Base-by-base conservation (phyloP, 495 filamentous ascomycete species). In the Hypomontagnella monticulosa region DNA sequence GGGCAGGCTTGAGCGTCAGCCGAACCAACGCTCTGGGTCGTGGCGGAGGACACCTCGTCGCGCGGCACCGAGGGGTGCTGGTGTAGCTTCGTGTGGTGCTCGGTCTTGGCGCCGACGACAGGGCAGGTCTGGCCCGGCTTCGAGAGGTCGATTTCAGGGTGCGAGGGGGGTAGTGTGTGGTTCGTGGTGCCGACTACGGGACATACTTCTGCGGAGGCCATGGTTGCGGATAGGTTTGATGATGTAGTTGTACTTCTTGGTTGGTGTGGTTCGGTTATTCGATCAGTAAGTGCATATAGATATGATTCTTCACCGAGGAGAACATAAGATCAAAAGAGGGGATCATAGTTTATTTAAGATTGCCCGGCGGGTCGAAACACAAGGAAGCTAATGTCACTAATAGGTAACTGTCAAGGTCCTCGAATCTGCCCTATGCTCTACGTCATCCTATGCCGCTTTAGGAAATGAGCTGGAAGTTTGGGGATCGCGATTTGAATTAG, bases 151-250 rank as follows among this genome's bases (percentile, higher is more conserved):
- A 81, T 56, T 19, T 76, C 62, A 0, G 79, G 78, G 63, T 81
- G 78, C 1, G 71, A 72, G 0, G 79, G 79, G 0, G 79, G 79
- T 0, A 81, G 71, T 3, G 76, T 79, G 33, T 69, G 71, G 74
- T 78, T 81, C 32, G 77, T 80, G 0, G 78, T 80, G 63, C 78
- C 78, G 59, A 80, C 76, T 57, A 81, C 73, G 56, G 79, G 73
- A 43, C 73, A 76, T 18, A 72, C 73, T 66, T 69, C 71, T 50
- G 69, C 66, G 59, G 57, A 44, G 14, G 71, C 57, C 72, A 75
- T 75, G 36, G 15, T 67, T 59, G 48, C 37, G 51, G 7, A 11
- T 11, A 12, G 12, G 4, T 20, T 40, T 19, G 49, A 42, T 58
- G 37, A 33, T 62, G n/a, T 36, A 11, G 0, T 38, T 51, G n/a